These are phyloP conservation scores for Alternaria burnsii DNA, from an alignment of 2,329 filamentous ascomycete species.

Conservation along the genomic window DNA sequence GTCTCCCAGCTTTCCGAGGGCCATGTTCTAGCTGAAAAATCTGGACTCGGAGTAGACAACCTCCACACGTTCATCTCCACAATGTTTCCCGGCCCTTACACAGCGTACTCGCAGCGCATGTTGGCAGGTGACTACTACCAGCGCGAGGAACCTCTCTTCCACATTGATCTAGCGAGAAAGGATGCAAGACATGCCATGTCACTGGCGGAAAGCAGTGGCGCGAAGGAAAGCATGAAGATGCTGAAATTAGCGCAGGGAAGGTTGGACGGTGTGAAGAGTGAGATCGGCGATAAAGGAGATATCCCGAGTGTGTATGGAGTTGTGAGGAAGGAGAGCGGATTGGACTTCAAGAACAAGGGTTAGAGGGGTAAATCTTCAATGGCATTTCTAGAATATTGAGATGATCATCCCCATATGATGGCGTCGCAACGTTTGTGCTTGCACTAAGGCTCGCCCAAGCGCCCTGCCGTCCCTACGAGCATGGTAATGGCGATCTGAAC, in stretches of 20 bases:
- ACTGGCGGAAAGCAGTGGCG: slow-evolving; percentile 69
- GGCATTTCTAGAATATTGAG: background rate
- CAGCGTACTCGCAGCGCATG: slow-evolving; percentile 79
- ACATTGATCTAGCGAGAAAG: slow-evolving; percentile 82
- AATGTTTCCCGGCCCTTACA: slow-evolving; percentile 79
- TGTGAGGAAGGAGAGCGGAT: slow-evolving; percentile 74
- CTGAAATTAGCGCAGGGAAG: slow-evolving; percentile 72
- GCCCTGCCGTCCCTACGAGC: slow-evolving; percentile 1
- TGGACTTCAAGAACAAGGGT: slow-evolving; percentile 70
- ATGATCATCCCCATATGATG: background rate
- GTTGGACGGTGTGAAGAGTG: slow-evolving; percentile 72
- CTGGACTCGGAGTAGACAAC: slow-evolving; percentile 74
- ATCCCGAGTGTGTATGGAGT: slow-evolving; percentile 85
- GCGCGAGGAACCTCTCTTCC: slow-evolving; percentile 81
- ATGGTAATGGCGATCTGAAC: background rate
- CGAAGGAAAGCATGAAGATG: slow-evolving; percentile 64
- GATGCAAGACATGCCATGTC: slow-evolving; percentile 78
- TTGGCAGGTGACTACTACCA: slow-evolving; percentile 77
- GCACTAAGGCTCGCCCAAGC: slow-evolving; percentile 1
- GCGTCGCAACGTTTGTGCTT: background rate
- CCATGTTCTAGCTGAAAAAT: slow-evolving; percentile 80
- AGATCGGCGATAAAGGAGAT: slow-evolving; percentile 76
- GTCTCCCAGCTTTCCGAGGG: slow-evolving; percentile 81
- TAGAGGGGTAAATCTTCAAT: background rate
- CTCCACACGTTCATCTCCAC: slow-evolving; percentile 75